Evolutionary conservation across 192 early-diverging fungal species (phyloP).

Genomic region (Coemansia sp.): DNA sequence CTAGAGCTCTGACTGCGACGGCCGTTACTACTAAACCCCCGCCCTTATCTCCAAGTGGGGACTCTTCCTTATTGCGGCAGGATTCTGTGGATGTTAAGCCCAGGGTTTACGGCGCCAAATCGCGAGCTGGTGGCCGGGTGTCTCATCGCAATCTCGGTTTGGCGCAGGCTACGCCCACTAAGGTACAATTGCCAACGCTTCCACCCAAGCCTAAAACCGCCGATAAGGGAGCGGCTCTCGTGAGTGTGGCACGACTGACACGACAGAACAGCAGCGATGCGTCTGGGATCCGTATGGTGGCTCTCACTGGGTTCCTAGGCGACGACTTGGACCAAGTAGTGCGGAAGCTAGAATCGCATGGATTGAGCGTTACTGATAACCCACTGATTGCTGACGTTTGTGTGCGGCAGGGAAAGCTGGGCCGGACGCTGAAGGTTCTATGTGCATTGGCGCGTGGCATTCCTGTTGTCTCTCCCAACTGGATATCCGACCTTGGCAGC

Average conservation of each 20-base stretch:
- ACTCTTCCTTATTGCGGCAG: background rate
- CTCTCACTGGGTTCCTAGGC: constrained; percentile 19
- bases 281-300: constrained; percentile 1
- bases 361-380: constrained; percentile 22
- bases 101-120: background rate
- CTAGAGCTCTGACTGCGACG: background rate
- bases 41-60: background rate
- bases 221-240: background rate
- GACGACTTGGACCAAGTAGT: constrained; percentile 3
- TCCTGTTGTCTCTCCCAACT: constrained; percentile 21
- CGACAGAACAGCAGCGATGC: background rate
- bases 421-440: constrained; percentile 45
- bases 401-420: constrained; percentile 23
- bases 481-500: constrained; percentile 4
- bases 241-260: background rate
- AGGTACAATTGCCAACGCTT: background rate
- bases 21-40: background rate
- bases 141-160: constrained; percentile 3
- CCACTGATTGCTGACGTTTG: constrained; percentile 32
- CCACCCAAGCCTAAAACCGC: background rate
- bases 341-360: constrained; percentile 1
- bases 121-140: background rate
- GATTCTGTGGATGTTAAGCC: background rate
- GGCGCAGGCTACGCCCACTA: background rate
- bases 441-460: constrained; percentile 42